A percentile compares a stretch with the other conserved stretches of the same genome.
Evolutionary conservation across 345 rosid genomes (phyloP).

Genomic region (Barbarea vulgaris): DNA sequence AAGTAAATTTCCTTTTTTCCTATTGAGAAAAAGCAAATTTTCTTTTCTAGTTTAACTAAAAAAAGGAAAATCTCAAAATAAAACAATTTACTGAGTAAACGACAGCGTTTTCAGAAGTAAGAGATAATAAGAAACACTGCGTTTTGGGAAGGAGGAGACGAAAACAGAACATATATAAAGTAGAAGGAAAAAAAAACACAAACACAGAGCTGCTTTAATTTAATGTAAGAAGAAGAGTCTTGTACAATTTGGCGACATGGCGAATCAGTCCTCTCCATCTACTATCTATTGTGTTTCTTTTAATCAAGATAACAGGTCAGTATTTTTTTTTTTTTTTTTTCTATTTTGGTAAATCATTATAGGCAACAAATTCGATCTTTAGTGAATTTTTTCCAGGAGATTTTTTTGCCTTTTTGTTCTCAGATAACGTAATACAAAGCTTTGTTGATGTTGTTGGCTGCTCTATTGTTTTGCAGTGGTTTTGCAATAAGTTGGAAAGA

Average conservation of each 20-base stretch:
- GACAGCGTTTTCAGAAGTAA: neutral
- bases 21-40: too few relatives aligned
- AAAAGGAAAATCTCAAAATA: too few relatives aligned
- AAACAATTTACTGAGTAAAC: neutral
- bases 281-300: conserved; percentile 76
- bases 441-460: neutral
- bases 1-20: too few relatives aligned
- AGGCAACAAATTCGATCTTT: neutral
- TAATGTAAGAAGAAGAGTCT: conserved; percentile 3
- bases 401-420: neutral
- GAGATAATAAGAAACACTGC: too few relatives aligned
- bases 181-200: neutral
- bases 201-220: conserved; percentile 7
- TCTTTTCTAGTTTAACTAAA: too few relatives aligned
- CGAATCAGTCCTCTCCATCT: conserved; percentile 58
- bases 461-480: conserved; percentile 47
- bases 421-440: conserved; percentile 25
- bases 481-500: conserved; percentile 73
- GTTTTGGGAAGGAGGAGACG: neutral
- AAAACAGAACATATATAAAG: conserved; percentile 20
- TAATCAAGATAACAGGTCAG: conserved; percentile 81
- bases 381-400: neutral
- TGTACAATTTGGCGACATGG: conserved; percentile 46
- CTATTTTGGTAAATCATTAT: neutral
- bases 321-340: too few relatives aligned